Evolutionary conservation across 73 alveolate genomes (phyloP).

Genomic region (Paramecium biaurelia): DNA sequence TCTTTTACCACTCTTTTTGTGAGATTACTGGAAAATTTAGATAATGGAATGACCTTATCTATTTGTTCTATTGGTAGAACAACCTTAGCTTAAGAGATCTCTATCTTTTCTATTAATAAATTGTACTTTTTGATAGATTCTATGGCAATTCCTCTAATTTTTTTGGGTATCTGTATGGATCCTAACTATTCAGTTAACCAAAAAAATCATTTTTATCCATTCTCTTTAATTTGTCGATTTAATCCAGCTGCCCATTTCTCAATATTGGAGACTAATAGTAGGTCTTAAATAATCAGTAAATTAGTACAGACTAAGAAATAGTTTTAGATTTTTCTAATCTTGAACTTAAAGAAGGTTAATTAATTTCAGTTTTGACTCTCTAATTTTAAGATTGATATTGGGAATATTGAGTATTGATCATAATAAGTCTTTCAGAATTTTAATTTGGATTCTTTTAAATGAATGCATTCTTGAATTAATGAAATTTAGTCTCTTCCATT

Average conservation of each 20-base stretch:
- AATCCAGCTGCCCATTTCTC: slow-evolving; percentile 6
- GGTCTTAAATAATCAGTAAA: neutral
- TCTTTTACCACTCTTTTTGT: slow-evolving; percentile 7
- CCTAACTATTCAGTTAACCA: neutral
- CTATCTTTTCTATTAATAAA: neutral
- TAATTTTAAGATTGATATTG: neutral
- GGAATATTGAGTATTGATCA: neutral
- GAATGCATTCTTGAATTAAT: neutral
- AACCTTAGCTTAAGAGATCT: neutral
- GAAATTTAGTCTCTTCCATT: slow-evolving; percentile 18
- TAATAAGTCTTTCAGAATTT: neutral
- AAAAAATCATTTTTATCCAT: neutral
- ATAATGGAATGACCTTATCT: neutral
- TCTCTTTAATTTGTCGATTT: neutral
- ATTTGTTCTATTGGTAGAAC: neutral
- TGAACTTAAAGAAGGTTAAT: neutral
- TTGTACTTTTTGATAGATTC: neutral
- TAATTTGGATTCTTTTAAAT: neutral
- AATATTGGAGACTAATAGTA: neutral
- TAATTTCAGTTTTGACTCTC: neutral
- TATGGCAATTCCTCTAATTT: neutral
- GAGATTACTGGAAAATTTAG: neutral
- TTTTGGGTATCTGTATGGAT: neutral
- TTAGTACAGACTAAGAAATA: neutral
- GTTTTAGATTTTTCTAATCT: slow-evolving; percentile 14